Conservation (phyloP, 108 stramenopile species). For the Nannochloropsis oceanica region DNA sequence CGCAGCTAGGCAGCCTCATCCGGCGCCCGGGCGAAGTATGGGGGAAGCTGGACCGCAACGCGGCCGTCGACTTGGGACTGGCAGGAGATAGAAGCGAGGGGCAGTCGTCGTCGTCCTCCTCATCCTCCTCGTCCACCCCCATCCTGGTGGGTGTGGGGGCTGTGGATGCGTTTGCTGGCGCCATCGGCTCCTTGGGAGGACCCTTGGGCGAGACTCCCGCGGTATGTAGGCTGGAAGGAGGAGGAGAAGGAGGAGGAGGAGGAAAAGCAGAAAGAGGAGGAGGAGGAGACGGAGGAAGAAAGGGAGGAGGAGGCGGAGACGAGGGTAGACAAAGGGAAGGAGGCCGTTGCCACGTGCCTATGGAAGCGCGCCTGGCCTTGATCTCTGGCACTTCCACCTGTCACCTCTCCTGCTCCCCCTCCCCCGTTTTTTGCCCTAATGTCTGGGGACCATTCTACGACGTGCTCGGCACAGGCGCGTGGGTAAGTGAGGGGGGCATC, state of each 20-base stretch:
- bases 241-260: too few relatives aligned
- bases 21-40: background rate
- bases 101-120: background rate
- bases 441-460: background rate
- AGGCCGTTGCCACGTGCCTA: background rate
- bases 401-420: background rate
- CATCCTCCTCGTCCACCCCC: background rate
- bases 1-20: background rate
- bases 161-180: slow-evolving; percentile 15
- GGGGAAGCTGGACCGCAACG: background rate
- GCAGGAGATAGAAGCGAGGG: too few relatives aligned
- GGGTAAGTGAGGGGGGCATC: background rate
- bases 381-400: slow-evolving; percentile 17
- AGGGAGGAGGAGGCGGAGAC: too few relatives aligned
- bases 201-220: background rate
- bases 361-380: background rate
- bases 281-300: background rate
- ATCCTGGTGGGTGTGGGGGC: background rate
- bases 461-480: background rate
- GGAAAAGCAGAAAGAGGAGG: too few relatives aligned
- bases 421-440: background rate
- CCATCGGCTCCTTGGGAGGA: background rate
- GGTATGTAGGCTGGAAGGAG: too few relatives aligned
- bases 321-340: background rate
- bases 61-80: background rate